Base-by-base conservation (phyloP, 192 early-diverging fungal species). In the Coemansia sp. region DNA sequence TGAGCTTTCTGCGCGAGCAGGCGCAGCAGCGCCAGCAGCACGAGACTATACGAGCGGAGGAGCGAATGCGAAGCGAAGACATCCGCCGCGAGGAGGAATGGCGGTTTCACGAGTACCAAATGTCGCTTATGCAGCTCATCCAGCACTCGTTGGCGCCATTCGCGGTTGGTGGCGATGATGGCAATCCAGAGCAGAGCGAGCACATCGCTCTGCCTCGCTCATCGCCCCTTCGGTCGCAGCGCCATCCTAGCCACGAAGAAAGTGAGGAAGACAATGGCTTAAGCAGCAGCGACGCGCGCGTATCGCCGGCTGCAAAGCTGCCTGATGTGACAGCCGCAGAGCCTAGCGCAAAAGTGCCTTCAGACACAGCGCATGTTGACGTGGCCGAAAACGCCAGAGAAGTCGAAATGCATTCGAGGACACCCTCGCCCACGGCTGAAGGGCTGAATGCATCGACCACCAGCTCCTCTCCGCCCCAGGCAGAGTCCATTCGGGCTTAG, bases 81-180 rank as follows among this genome's bases (percentile, higher is more conserved):
- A 32, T 68, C 29, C 76, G 76, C 24, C 54, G 46, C 25, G 69
- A 73, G 3, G 81, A 83, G 37, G 81, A 83, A 40, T 68, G 72
- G 71, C 64, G 81, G 29, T 83, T 71, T 24, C 81, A 83, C 39
- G 72, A 83, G 66, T 83, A 78, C 68, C 81, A 83, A 24, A 78
- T 83, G 76, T 71, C 75, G 6, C 49, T 83, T 32, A 68, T 83
- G 46, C 27, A 45, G 22, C 63, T 83, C 27, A 65, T 78, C 20
- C 60, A 77, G 49, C 29, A 62, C 9, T 59, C 71, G 19, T 51
- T 83, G 36, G 76, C 45, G 6, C 76, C 64, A 3, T 45, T 66
- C 49, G 41, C 78, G 1, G 35, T 35, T 39, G 45, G 46, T 39
- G 45, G 46, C 36, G 40, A 31, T n/a, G 29, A 54, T 15, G 27